phyloP scores from a whole-genome alignment of 2,329 filamentous ascomycete genomes.

The Penicillium sp. region DNA sequence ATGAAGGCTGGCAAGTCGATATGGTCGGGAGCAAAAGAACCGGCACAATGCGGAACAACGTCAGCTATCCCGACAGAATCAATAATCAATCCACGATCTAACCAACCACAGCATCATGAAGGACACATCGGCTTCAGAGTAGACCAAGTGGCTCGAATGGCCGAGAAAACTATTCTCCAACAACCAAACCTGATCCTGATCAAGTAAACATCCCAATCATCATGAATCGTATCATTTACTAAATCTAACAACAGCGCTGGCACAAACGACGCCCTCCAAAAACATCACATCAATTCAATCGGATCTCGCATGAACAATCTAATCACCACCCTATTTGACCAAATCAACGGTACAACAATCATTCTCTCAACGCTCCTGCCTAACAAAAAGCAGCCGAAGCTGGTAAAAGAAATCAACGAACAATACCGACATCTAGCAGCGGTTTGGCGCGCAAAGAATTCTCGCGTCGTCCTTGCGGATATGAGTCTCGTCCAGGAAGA shows the following conservation, averaged over 20 bases:
- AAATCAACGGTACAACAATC: slow-evolving; percentile 25
- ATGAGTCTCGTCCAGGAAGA: slow-evolving; percentile 21
- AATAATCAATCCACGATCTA: too few species aligned
- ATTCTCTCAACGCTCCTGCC: slow-evolving; percentile 34
- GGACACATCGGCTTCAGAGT: slow-evolving; percentile 23
- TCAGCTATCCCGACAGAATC: slow-evolving; percentile 1
- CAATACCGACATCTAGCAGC: slow-evolving; percentile 25
- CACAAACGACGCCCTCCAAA: slow-evolving; percentile 32
- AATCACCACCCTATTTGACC: slow-evolving; percentile 21
- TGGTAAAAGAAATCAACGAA: slow-evolving; percentile 15
- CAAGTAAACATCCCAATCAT: slow-evolving; percentile 13
- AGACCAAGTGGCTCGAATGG: slow-evolving; percentile 15
- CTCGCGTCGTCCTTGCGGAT: slow-evolving; percentile 25
- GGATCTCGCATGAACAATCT: slow-evolving; percentile 25
- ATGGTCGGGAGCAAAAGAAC: slow-evolving; percentile 25
- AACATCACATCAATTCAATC: slow-evolving; percentile 16
- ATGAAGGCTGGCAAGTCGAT: slow-evolving; percentile 25
- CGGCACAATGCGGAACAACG: slow-evolving; percentile 26
- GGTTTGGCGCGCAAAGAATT: slow-evolving; percentile 15
- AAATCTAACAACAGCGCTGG: slow-evolving; percentile 25
- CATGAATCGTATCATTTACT: background rate
- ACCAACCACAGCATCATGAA: slow-evolving; percentile 20
- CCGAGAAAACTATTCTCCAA: slow-evolving; percentile 4
- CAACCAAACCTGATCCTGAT: slow-evolving; percentile 28
- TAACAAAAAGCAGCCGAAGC: slow-evolving; percentile 7